Conservation (phyloP, 306 rosid species). For the Cicer pinnatifidum region DNA sequence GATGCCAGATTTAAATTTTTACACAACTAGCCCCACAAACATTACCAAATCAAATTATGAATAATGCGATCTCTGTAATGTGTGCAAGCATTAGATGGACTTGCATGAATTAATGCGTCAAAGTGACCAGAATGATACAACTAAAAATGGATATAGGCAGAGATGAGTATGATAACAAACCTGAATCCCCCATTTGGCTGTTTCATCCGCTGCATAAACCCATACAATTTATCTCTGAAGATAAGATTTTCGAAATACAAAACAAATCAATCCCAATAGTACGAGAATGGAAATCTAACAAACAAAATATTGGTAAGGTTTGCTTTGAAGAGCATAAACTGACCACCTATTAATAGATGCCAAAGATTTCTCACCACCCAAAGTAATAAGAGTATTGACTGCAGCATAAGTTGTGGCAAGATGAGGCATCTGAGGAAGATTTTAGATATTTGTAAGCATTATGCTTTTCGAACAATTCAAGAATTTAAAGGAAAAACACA, state of each 20-base stretch:
- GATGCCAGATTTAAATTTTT: constrained; percentile 27
- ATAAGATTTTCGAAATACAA: constrained; percentile 33
- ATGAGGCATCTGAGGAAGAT: constrained; percentile 82
- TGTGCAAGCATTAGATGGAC: background rate
- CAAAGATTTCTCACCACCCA: constrained; percentile 77
- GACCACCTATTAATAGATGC: constrained; percentile 90
- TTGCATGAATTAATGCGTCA: constrained; percentile 10
- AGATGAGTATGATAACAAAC: constrained; percentile 52
- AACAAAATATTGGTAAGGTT: background rate
- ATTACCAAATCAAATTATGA: constrained; percentile 37
- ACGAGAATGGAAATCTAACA: constrained; percentile 24
- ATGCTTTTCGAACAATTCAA: constrained; percentile 8
- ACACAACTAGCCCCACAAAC: constrained; percentile 17
- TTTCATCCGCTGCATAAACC: constrained; percentile 76
- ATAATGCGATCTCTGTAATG: background rate
- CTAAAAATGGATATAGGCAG: constrained; percentile 8
- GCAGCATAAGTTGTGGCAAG: constrained; percentile 98
- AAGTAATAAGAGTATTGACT: constrained; percentile 78
- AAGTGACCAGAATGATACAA: background rate
- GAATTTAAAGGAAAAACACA: constrained; percentile 15
- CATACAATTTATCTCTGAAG: constrained; percentile 66
- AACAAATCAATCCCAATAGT: constrained; percentile 45
- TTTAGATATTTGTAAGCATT: constrained; percentile 30
- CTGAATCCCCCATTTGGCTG: constrained; percentile 86
- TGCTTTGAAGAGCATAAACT: constrained; percentile 50